Base-by-base conservation (phyloP, 257 asterid species). In the Verbena officinalis region DNA sequence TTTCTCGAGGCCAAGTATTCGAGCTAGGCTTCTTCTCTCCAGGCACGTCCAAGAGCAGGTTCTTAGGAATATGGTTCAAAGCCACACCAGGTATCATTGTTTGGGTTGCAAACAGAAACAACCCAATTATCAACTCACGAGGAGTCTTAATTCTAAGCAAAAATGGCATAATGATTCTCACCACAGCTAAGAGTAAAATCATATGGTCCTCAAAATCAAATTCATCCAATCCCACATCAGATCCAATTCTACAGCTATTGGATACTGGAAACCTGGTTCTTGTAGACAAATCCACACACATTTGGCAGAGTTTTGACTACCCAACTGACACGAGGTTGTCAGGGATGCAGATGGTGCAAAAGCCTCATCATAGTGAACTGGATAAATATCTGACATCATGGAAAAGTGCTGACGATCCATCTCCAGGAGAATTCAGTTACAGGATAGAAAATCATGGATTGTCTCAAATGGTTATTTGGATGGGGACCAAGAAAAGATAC, bases 1-100 rank as follows among this genome's bases (percentile, higher is more conserved):
- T 12, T 33, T 68, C 73, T 50, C 73, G 67, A 33, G 7, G 43
- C 23, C 61, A 49, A 13, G 8, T 24, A 15, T 68, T 36, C 13
- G 73, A 68, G 67, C 54, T 68, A 5, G 73, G 73, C 19, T 68
- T 68, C 57, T 69, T 69, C 63, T 39, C 55, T 11, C 62, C 40
- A 0, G 74, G 54, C 2, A 15, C 49, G 13, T 69, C 75, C 15
- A 55, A 44, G 4, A 0, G 16, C 2, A 55, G 52, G 17, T 71
- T 21, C 59, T 17, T 71, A 38, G 75, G 75, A 21, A 16, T 71
- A 23, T 63, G 75, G 65, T 71, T 33, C 45, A 54, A 13, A 45
- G 36, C 34, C 6, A 55, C 75, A 0, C 75, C 72, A 0, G 33
- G 58, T 5, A 23, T 72, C 9, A 17, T 64, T 8, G 58, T 53